These are phyloP conservation scores for Phaffia rhodozyma DNA, from an alignment of 1,284 basidiomycete species.

Conservation along the genomic window DNA sequence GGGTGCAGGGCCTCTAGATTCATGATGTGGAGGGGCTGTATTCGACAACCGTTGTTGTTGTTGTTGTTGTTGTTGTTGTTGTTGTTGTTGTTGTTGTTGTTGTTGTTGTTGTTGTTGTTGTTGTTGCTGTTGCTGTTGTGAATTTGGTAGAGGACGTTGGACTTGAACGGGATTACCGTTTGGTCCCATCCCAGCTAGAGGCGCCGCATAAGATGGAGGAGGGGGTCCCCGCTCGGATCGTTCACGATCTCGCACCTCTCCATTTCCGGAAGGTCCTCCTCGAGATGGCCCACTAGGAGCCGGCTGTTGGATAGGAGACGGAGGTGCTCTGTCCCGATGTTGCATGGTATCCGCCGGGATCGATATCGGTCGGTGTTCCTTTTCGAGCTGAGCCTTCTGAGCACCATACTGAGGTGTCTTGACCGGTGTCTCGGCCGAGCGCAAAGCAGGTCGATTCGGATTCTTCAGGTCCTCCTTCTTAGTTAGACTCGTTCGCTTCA, in stretches of 20 bases:
- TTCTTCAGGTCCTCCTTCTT: constrained; percentile 30
- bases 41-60: background rate
- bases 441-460: constrained; percentile 30
- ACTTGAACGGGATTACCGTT: no score
- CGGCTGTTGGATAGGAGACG: background rate
- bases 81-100: constrained; percentile 17
- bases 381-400: constrained; percentile 82
- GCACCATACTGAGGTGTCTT: constrained; percentile 81
- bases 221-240: constrained; percentile 2
- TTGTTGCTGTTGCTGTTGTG: constrained; percentile 7
- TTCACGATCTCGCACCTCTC: constrained; percentile 6
- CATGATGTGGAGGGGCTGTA: background rate
- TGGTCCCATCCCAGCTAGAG: no score
- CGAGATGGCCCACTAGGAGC: constrained; percentile 2
- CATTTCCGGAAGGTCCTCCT: background rate
- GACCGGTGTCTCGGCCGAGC: constrained; percentile 72
- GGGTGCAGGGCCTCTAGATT: no score
- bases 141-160: background rate
- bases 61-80: constrained; percentile 18
- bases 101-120: constrained; percentile 17
- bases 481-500: constrained; percentile 28
- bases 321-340: constrained; percentile 10
- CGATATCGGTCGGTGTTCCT: constrained; percentile 42
- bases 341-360: background rate
- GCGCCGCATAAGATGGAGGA: background rate